Base-by-base conservation (phyloP, 805 yeast genomes). In the Saturnispora silvae region DNA sequence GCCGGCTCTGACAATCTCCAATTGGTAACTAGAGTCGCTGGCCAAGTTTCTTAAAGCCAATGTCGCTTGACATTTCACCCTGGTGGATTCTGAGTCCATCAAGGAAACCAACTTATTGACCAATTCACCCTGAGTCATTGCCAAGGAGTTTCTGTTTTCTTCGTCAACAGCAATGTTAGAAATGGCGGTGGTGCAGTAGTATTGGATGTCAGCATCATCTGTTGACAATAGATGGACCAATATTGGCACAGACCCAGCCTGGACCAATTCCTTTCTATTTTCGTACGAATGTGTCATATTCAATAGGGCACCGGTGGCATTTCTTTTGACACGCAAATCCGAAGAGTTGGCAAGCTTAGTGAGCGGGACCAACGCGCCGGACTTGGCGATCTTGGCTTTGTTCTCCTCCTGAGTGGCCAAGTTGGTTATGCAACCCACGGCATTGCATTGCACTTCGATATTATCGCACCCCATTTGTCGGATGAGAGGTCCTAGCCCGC, bases 1-100 rank as follows among this genome's bases (percentile, higher is more conserved):
- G 40, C 95, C 95, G 27, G 94, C 87, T 52, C 94, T 72, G 14
- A 89, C 97, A 47, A 89, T 87, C 56, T 89, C 97, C 44, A 89
- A 72, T 63, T 92, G 99, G 62, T 92, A 92, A 46, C 86, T 81
- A 14, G 92, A 85, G 61, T 92, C 99, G 4, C 95, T 81, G 1
- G 98, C 99, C 52, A 92, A 72, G 56, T 92, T 92, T 62, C 99
- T 75, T 48, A 92, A 68, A 2, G 97, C 98, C 45, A 92, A 68
- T 4, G 98, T 94, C 1, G 98, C 97, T 64, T 92, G 98, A 61
- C 99, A 92, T 61, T 92, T 96, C 25, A 92, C 96, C 49, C 97
- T 72, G 26, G 96, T 89, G 32, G 92, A 76, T 10, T 86, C 80
- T 3, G 94, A 82, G 54, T 84, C 94, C 97, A 92, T 89, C 47